Conservation (phyloP, 1,139 yeast species). For the Candida sojae region DNA sequence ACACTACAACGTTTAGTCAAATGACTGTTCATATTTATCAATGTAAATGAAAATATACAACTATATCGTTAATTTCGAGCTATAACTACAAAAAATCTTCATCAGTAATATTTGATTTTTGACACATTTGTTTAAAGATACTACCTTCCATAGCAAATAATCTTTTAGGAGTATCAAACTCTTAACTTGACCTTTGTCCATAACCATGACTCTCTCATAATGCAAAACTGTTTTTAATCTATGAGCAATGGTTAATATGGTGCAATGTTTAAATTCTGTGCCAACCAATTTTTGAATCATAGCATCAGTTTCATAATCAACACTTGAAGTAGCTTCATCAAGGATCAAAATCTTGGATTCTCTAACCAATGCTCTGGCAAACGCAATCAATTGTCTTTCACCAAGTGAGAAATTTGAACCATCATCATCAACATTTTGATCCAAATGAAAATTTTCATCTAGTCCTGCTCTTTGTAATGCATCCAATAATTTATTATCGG, state of each 20-base stretch:
- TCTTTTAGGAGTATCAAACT: slow-evolving; percentile 55
- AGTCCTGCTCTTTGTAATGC: slow-evolving; percentile 64
- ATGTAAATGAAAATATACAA: too few relatives aligned
- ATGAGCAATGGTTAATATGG: slow-evolving; percentile 45
- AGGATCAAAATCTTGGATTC: slow-evolving; percentile 37
- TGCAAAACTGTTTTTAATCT: slow-evolving; percentile 39
- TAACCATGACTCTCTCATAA: slow-evolving; percentile 39
- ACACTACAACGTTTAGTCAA: too few relatives aligned
- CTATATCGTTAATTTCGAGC: too few relatives aligned
- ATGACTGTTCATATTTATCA: too few relatives aligned
- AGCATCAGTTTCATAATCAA: slow-evolving; percentile 43
- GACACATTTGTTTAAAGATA: slow-evolving; percentile 60
- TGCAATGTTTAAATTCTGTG: slow-evolving; percentile 35
- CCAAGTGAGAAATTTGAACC: slow-evolving; percentile 44
- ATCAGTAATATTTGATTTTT: slow-evolving; percentile 46
- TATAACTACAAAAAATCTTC: slow-evolving; percentile 21
- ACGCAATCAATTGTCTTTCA: slow-evolving; percentile 42
- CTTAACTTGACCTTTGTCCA: slow-evolving; percentile 57
- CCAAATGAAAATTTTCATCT: slow-evolving; percentile 43
- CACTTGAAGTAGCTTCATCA: slow-evolving; percentile 48
- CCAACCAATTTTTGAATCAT: slow-evolving; percentile 38
- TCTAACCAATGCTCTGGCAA: slow-evolving; percentile 43
- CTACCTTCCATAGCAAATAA: slow-evolving; percentile 21
- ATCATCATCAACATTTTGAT: slow-evolving; percentile 40
- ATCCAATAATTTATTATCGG: slow-evolving; percentile 57